Percentiles rank a stretch among this genome's conserved stretches.
phyloP scores from a whole-genome alignment of 1,284 basidiomycete species.

The Cryptococcus jaspeensis region DNA sequence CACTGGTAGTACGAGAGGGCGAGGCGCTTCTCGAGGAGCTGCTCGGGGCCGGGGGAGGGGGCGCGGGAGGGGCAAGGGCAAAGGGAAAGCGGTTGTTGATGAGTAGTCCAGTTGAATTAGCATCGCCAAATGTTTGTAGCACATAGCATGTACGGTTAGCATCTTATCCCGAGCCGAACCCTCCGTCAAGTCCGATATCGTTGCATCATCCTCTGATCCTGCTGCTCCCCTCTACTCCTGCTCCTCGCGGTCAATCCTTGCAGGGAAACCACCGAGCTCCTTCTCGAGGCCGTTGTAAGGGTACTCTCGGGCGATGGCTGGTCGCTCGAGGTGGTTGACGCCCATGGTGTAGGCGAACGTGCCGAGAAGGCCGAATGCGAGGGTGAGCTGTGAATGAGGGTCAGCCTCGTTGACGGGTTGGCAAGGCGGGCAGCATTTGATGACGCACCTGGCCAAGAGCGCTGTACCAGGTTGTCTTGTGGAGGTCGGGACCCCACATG shows the following conservation, averaged over 20 bases:
- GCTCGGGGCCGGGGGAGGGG: slow-evolving; percentile 17
- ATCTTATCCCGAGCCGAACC: neutral
- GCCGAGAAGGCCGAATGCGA: slow-evolving; percentile 37
- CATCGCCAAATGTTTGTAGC: neutral
- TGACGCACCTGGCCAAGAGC: slow-evolving; percentile 36
- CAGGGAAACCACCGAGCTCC: slow-evolving; percentile 43
- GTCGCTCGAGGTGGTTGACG: slow-evolving; percentile 29
- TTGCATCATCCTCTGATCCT: neutral
- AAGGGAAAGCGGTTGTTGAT: slow-evolving; percentile 1
- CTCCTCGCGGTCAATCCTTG: slow-evolving; percentile 33
- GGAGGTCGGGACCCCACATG: slow-evolving; percentile 83
- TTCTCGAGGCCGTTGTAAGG: slow-evolving; percentile 48
- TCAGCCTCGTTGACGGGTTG: neutral
- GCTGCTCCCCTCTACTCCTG: slow-evolving; percentile 32
- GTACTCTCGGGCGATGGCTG: slow-evolving; percentile 40
- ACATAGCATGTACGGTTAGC: slow-evolving; percentile 4
- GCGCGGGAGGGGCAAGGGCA: slow-evolving; percentile 11
- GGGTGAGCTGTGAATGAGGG: slow-evolving; percentile 22
- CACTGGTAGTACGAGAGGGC: slow-evolving; percentile 6
- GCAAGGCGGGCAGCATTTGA: neutral
- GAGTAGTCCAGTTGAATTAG: neutral
- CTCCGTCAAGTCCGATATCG: neutral
- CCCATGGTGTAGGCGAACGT: slow-evolving; percentile 37
- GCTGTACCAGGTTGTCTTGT: slow-evolving; percentile 35
- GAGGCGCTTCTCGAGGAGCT: slow-evolving; percentile 4